A percentile compares a stretch with the other conserved stretches of the same genome.
phyloP scores from a whole-genome alignment of 257 asterid genomes.

The Nicotiana benthamiana region DNA sequence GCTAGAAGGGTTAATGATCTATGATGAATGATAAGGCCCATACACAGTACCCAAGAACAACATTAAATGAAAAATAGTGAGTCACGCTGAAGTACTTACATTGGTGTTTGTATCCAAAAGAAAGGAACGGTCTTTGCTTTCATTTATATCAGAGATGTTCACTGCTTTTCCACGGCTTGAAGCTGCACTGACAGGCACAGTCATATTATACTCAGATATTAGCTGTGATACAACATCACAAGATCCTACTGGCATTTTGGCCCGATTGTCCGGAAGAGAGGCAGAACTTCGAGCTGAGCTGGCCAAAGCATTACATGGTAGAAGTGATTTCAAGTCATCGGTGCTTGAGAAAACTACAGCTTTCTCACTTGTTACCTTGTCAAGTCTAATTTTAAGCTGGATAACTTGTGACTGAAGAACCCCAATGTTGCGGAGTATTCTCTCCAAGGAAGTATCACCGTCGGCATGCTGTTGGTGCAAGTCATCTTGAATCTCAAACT shows the following conservation, averaged over 20 bases:
- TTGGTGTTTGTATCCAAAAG: slow-evolving; percentile 7
- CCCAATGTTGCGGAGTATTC: slow-evolving; percentile 9
- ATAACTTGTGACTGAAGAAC: slow-evolving; percentile 14
- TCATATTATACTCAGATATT: slow-evolving; percentile 26
- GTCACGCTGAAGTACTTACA: slow-evolving; percentile 14
- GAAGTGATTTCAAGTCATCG: slow-evolving; percentile 11
- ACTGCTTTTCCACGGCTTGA: slow-evolving; percentile 25
- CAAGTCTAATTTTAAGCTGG: slow-evolving; percentile 16
- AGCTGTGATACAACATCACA: slow-evolving; percentile 42
- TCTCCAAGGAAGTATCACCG: slow-evolving; percentile 9
- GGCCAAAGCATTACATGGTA: slow-evolving; percentile 20
- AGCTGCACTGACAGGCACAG: slow-evolving; percentile 34
- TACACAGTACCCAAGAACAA: neutral
- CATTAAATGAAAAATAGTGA: neutral
- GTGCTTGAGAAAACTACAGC: slow-evolving; percentile 12
- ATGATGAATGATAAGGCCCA: neutral
- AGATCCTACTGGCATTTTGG: slow-evolving; percentile 32
- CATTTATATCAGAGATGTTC: slow-evolving; percentile 15
- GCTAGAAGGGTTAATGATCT: neutral
- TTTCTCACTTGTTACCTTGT: slow-evolving; percentile 17
- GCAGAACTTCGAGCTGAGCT: slow-evolving; percentile 27
- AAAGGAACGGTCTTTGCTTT: slow-evolving; percentile 13
- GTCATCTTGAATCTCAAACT: neutral
- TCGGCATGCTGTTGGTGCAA: neutral
- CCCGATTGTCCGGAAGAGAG: slow-evolving; percentile 36